Evolutionary conservation across 2,329 filamentous ascomycete species (phyloP), one percentile per base, ranked within the genome.

Genomic region (Venturia aucupariae): DNA sequence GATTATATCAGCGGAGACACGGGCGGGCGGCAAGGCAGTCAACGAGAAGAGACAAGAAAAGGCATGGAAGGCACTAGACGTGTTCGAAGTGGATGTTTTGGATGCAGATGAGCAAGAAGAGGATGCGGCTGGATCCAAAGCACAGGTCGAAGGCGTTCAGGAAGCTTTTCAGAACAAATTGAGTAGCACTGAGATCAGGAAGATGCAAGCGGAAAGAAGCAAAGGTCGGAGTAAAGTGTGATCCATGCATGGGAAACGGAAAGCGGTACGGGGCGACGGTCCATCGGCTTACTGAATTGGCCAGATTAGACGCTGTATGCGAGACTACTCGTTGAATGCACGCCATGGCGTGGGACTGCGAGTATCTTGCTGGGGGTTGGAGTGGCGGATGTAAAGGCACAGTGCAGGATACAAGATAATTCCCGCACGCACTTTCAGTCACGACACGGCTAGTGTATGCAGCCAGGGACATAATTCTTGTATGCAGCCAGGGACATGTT

Each of bases 31-130:
- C 5, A 80, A 85, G 66, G 90, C 90, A 0, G 90, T 99, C 68
- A 99, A 99, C 72, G 82, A 88, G n/a, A 90, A 88, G 73, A 84
- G 94, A 55, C 77, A 72, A 35, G 88, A 90, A 69, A 88, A 87
- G 66, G 90, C 89, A 2, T 97, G 91, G 92, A 78, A 80, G 42
- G 75, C 80, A 30, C 79, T 99, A 46, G 86, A 91, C 32, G 84
- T 95, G 0, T 96, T 91, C 70, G 92, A 96, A 73, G 90, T 97
- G 35, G 90, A 94, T 70, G 90, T 97, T 17, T 81, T 99, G 19
- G 89, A 93, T 74, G 83, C 86, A 2, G 80, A 83, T 62, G 78
- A 80, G 54, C 75, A 79, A n/a, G 77, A 79, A 1, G 51, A 71
- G 60, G 57, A 75, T 69, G n/a, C 22, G 6, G 17, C 42, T 17